Evolutionary conservation across 306 rosid genomes (phyloP).

Genomic region (Cicer pinnatifidum): DNA sequence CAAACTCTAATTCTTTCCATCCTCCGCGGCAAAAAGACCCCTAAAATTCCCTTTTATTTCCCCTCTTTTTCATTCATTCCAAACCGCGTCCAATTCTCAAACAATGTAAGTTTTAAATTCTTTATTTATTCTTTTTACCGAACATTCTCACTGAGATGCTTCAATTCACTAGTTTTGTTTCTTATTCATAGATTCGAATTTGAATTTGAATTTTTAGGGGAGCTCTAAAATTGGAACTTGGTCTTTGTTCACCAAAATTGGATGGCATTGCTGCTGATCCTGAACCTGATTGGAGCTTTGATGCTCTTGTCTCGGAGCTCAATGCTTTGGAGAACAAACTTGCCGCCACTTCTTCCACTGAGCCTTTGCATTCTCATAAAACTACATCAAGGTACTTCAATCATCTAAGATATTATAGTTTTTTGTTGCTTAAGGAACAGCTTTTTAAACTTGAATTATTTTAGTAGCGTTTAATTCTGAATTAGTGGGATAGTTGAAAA

Average conservation of each 20-base stretch:
- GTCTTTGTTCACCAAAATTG: slow-evolving; percentile 48
- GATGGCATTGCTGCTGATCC: slow-evolving; percentile 64
- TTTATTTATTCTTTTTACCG: neutral
- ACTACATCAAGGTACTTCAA: slow-evolving; percentile 51
- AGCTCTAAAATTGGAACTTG: slow-evolving; percentile 55
- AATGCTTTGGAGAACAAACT: slow-evolving; percentile 65
- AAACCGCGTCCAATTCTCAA: neutral
- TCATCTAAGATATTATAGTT: no score
- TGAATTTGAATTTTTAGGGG: slow-evolving; percentile 52
- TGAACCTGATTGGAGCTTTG: slow-evolving; percentile 79
- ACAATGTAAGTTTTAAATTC: slow-evolving; percentile 25
- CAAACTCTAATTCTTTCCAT: no score
- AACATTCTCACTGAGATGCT: neutral
- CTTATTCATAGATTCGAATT: neutral
- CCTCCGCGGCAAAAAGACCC: no score
- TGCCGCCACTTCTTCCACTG: slow-evolving; percentile 44
- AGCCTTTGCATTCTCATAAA: slow-evolving; percentile 51
- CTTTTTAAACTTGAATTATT: no score
- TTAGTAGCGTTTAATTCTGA: no score
- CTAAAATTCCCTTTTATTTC: no score
- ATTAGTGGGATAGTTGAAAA: no score
- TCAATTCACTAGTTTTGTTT: slow-evolving; percentile 24
- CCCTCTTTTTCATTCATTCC: neutral
- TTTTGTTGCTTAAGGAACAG: no score
- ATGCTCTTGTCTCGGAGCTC: slow-evolving; percentile 66